phyloP scores from a whole-genome alignment of 202 grass and related monocot genomes.

The Schoenoplectus triqueter region DNA sequence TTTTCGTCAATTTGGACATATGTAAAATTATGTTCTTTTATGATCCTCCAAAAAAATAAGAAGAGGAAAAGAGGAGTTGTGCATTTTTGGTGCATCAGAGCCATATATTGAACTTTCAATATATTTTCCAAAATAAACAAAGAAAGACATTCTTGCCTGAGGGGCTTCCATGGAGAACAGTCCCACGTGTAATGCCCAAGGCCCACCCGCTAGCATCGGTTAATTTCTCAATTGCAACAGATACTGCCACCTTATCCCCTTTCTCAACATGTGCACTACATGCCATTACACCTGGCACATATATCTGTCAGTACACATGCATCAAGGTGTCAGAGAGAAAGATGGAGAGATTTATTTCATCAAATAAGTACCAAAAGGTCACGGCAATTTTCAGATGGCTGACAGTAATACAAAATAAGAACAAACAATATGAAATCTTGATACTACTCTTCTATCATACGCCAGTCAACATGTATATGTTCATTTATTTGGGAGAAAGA shows the following conservation, averaged over 20 bases:
- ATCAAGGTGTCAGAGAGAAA: slow-evolving; percentile 21
- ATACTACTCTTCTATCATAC: too few relatives aligned
- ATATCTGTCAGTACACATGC: slow-evolving; percentile 59
- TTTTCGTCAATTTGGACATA: neutral
- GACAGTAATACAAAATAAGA: too few relatives aligned
- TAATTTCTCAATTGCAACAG: slow-evolving; percentile 76
- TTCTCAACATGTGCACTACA: slow-evolving; percentile 96
- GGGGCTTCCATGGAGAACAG: slow-evolving; percentile 65
- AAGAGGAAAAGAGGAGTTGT: neutral
- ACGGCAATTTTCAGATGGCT: too few relatives aligned
- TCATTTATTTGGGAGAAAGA: slow-evolving; percentile 7
- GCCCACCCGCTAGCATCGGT: slow-evolving; percentile 58
- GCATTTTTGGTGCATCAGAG: neutral
- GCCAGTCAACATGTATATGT: neutral
- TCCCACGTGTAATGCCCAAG: slow-evolving; percentile 91
- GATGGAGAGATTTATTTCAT: neutral
- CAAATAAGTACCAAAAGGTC: slow-evolving; percentile 21
- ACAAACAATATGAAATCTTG: too few relatives aligned
- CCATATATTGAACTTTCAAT: neutral
- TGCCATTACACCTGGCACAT: slow-evolving; percentile 90
- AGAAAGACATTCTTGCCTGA: slow-evolving; percentile 56
- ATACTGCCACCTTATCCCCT: slow-evolving; percentile 83
- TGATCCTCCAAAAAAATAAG: neutral
- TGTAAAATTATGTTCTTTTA: neutral
- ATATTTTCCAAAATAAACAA: neutral